Evolutionary conservation across 2,329 filamentous ascomycete genomes (phyloP).

Genomic region (Fusarium illudens): DNA sequence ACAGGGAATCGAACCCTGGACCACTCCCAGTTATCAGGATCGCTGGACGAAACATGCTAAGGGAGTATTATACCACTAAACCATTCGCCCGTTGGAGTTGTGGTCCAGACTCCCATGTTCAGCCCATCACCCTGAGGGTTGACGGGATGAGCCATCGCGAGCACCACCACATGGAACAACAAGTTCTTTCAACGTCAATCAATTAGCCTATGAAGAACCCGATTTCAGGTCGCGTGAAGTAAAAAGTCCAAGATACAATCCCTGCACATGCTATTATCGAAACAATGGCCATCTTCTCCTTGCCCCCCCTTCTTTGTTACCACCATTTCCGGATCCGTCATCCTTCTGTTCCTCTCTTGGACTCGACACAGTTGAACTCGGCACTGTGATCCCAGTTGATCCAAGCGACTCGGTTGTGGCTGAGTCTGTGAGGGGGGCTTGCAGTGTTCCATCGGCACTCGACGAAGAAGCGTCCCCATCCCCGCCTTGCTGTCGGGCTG

Average conservation of each 20-base stretch:
- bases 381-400: constrained; percentile 4
- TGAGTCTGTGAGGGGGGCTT: neutral
- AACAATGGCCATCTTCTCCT: neutral
- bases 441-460: neutral
- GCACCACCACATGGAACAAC: too few relatives aligned
- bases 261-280: neutral
- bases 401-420: neutral
- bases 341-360: neutral
- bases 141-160: neutral
- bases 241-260: too few relatives aligned
- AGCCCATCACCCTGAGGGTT: neutral
- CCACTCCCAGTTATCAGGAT: neutral
- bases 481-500: neutral
- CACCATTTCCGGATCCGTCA: neutral
- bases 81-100: neutral
- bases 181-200: too few relatives aligned
- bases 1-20: constrained; percentile 1
- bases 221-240: neutral
- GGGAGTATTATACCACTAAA: constrained; percentile 1
- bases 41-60: neutral
- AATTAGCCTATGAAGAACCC: neutral
- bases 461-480: neutral
- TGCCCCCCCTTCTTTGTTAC: neutral
- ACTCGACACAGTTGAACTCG: neutral
- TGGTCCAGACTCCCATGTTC: neutral